These are phyloP conservation scores for Basidioascus undulatus DNA, from an alignment of 768 basidiomycete genomes.

Conservation along the genomic window DNA sequence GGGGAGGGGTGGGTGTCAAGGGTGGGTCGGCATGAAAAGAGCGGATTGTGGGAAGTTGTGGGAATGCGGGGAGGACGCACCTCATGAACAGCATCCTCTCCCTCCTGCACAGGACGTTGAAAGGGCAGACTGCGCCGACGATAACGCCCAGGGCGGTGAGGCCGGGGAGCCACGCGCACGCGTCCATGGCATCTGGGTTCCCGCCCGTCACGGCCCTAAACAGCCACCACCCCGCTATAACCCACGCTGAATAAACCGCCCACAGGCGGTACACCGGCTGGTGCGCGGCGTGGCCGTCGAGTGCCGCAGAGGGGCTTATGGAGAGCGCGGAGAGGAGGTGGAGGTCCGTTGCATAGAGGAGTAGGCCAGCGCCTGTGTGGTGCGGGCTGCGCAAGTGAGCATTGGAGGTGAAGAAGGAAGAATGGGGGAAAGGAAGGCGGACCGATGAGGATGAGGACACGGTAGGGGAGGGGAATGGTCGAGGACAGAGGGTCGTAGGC, in stretches of 20 bases:
- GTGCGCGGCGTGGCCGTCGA: no score
- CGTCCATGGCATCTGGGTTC: conserved; percentile 37
- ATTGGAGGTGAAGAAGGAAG: no score
- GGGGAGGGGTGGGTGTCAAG: not conserved
- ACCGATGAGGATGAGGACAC: no score
- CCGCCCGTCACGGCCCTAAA: conserved; percentile 39
- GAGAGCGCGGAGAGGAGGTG: no score
- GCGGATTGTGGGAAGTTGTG: not conserved
- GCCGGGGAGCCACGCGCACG: conserved; percentile 50
- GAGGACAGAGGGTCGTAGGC: no score
- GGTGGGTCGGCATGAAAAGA: not conserved
- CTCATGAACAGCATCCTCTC: conserved; percentile 55
- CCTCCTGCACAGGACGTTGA: conserved; percentile 35
- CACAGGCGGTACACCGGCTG: conserved; percentile 54
- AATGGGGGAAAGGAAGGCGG: no score
- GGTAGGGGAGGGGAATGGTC: no score
- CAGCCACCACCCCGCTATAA: conserved; percentile 38
- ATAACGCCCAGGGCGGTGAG: conserved; percentile 36
- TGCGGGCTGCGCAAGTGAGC: no score
- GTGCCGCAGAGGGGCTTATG: no score
- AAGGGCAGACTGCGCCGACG: conserved; percentile 39
- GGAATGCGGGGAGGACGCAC: conserved; percentile 27
- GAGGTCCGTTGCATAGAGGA: no score
- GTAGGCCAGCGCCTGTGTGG: no score
- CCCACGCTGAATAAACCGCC: conserved; percentile 33